These are phyloP conservation scores for Naganishia sp. DNA, from an alignment of 1,284 basidiomycete genomes.

Conservation along the genomic window DNA sequence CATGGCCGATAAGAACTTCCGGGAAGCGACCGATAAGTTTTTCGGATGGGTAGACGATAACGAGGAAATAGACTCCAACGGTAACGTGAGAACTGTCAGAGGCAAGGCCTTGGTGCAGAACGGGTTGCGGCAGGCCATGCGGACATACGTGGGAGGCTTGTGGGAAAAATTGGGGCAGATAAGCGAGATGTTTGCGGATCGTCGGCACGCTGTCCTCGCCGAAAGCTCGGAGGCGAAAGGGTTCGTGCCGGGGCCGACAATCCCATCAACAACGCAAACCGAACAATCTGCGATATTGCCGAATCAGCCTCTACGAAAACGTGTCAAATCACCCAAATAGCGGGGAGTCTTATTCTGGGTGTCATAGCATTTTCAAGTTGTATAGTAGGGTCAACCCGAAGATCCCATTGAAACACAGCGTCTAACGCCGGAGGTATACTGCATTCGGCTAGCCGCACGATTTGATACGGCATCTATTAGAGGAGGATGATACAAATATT, in stretches of 20 bases:
- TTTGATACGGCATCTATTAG: no score
- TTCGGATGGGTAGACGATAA: constrained; percentile 26
- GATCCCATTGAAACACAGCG: background rate
- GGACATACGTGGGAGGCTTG: constrained; percentile 3
- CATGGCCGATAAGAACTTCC: constrained; percentile 8
- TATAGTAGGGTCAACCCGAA: no score
- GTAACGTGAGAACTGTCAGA: constrained; percentile 1
- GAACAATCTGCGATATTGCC: no score
- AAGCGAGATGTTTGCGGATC: constrained; percentile 11
- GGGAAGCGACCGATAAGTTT: constrained; percentile 11
- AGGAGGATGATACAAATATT: no score
- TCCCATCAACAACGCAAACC: background rate
- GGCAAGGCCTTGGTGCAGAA: constrained; percentile 20
- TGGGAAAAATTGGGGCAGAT: constrained; percentile 15
- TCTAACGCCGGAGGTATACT: no score
- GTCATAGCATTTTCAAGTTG: no score
- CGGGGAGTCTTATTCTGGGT: no score
- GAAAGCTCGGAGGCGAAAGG: background rate
- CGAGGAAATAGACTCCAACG: constrained; percentile 1
- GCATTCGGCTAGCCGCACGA: no score
- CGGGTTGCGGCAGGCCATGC: constrained; percentile 8
- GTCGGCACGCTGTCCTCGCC: background rate
- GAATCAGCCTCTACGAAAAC: no score
- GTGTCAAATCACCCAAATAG: no score
- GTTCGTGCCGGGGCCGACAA: background rate